Evolutionary conservation across 179 eudicot genomes (phyloP).

Genomic region (Spinacia oleracea): DNA sequence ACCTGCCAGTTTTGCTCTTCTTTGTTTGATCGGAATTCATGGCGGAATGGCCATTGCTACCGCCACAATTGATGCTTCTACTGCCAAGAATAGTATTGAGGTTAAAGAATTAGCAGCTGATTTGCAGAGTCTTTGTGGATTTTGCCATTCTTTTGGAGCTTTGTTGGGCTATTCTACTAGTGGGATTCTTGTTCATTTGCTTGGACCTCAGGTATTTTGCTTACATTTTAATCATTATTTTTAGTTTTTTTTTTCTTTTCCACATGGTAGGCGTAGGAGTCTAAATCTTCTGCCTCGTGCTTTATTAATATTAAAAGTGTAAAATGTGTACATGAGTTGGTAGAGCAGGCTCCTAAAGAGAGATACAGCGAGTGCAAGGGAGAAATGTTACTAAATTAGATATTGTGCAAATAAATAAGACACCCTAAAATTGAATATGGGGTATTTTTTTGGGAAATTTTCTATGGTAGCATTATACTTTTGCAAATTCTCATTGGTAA

Average conservation of each 20-base stretch:
- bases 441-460: too few species aligned
- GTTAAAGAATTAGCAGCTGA: constrained; percentile 50
- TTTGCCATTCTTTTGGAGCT: constrained; percentile 50
- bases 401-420: too few species aligned
- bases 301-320: too few species aligned
- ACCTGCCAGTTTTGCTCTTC: constrained; percentile 37
- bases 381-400: too few species aligned
- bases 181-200: constrained; percentile 57
- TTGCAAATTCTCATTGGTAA: too few species aligned
- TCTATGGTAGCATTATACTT: too few species aligned
- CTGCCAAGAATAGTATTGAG: constrained; percentile 59
- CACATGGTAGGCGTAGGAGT: too few species aligned
- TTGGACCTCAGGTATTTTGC: constrained; percentile 61
- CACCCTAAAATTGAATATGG: too few species aligned
- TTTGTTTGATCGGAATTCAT: constrained; percentile 41
- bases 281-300: too few species aligned
- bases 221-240: not conserved
- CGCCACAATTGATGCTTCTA: constrained; percentile 59
- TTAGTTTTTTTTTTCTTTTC: not conserved
- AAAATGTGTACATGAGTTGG: too few species aligned
- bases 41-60: constrained; percentile 48
- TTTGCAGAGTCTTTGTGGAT: constrained; percentile 57
- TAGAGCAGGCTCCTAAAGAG: too few species aligned
- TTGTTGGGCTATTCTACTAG: constrained; percentile 51
- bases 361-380: too few species aligned